Percentiles rank a stretch among this genome's conserved stretches.
Evolutionary conservation across 495 filamentous ascomycete genomes (phyloP).

Genomic region (Venustampulla echinocandica): DNA sequence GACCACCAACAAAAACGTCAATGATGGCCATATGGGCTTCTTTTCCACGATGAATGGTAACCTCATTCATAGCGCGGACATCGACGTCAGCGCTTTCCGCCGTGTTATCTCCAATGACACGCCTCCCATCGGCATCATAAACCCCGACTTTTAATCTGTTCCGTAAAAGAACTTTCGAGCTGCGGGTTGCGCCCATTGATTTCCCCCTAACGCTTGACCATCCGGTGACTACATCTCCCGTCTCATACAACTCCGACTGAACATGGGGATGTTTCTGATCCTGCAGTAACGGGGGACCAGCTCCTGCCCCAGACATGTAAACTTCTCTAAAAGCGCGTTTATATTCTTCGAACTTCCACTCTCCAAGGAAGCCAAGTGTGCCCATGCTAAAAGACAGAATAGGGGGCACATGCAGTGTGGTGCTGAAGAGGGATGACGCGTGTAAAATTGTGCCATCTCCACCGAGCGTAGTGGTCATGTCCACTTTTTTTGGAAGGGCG

Average conservation of each 20-base stretch:
- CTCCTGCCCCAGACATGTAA: slow-evolving; percentile 75
- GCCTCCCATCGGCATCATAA: slow-evolving; percentile 51
- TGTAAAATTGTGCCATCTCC: slow-evolving; percentile 94
- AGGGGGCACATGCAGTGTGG: slow-evolving; percentile 72
- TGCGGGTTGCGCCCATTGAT: slow-evolving; percentile 65
- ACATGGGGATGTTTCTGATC: slow-evolving; percentile 34
- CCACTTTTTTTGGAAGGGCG: slow-evolving; percentile 55
- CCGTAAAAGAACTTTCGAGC: slow-evolving; percentile 72
- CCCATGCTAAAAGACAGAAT: slow-evolving; percentile 97
- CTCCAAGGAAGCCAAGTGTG: slow-evolving; percentile 85
- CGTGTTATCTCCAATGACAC: slow-evolving; percentile 29
- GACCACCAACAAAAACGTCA: slow-evolving; percentile 74
- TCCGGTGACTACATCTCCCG: slow-evolving; percentile 31
- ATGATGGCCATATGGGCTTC: slow-evolving; percentile 86
- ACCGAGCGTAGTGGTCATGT: slow-evolving; percentile 80
- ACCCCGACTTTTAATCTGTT: slow-evolving; percentile 78
- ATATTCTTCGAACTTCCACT: slow-evolving; percentile 91
- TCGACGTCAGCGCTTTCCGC: slow-evolving; percentile 29
- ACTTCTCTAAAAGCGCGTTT: slow-evolving; percentile 86
- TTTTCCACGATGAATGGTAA: slow-evolving; percentile 83
- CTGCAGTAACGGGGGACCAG: slow-evolving; percentile 18
- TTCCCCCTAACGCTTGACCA: slow-evolving; percentile 74
- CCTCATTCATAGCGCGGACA: slow-evolving; percentile 89
- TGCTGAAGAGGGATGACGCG: slow-evolving; percentile 83
- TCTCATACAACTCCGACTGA: slow-evolving; percentile 24